These are phyloP conservation scores for Cadophora sp. DNA, from an alignment of 2,329 filamentous ascomycete genomes.

Conservation along the genomic window DNA sequence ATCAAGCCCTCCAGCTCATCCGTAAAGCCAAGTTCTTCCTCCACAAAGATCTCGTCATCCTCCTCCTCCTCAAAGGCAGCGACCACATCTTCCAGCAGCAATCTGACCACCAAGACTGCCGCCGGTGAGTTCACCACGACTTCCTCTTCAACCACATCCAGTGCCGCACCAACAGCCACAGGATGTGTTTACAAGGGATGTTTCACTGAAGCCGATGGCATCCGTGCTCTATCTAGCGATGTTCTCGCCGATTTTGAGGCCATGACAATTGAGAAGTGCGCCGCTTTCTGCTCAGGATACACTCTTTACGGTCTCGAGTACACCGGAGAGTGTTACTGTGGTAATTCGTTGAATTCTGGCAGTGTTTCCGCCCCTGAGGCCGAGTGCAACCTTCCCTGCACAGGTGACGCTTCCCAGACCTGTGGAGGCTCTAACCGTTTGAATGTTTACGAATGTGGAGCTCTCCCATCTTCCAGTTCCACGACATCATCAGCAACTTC, in stretches of 20 bases:
- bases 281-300: constrained; percentile 37
- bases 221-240: constrained; percentile 33
- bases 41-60: not conserved
- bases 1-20: constrained; percentile 7
- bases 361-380: constrained; percentile 4
- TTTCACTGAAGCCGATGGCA: constrained; percentile 38
- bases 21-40: constrained; percentile 9
- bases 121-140: constrained; percentile 16
- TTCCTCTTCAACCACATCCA: not conserved
- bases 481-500: constrained; percentile 2
- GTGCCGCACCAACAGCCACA: constrained; percentile 9
- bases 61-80: not conserved
- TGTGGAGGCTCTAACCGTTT: constrained; percentile 34
- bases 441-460: constrained; percentile 22
- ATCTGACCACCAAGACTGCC: constrained; percentile 5
- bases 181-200: constrained; percentile 36
- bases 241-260: constrained; percentile 12
- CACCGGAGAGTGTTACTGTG: constrained; percentile 43
- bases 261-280: constrained; percentile 25
- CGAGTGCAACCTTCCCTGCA: constrained; percentile 24
- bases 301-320: constrained; percentile 48
- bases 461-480: constrained; percentile 15
- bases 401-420: constrained; percentile 15
- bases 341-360: constrained; percentile 30
- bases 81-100: constrained; percentile 3